These are phyloP conservation scores for Blastocladiella britannica DNA, from an alignment of 192 early-diverging fungal species.

Conservation along the genomic window DNA sequence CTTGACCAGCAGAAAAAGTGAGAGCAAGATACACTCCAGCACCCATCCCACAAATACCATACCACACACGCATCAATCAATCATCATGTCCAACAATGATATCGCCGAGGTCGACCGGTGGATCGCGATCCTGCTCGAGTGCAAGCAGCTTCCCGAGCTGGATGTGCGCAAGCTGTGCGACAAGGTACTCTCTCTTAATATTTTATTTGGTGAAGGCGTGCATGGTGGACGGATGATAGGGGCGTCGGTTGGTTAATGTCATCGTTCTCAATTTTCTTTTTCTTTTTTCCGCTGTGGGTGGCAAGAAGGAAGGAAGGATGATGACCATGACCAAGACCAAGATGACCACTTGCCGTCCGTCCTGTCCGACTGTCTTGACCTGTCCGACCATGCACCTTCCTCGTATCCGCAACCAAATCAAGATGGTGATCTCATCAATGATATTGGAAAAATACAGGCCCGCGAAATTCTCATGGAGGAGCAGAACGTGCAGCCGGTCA, in stretches of 20 bases:
- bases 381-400: neutral
- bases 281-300: too few relatives aligned
- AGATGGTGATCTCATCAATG: neutral
- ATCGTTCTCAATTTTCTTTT: neutral
- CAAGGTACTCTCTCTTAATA: slow-evolving; percentile 43
- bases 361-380: neutral
- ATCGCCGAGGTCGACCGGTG: slow-evolving; percentile 79
- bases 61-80: neutral
- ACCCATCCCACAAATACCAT: neutral
- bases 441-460: too few relatives aligned
- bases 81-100: slow-evolving; percentile 12
- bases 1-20: too few relatives aligned
- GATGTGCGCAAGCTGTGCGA: slow-evolving; percentile 95
- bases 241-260: too few relatives aligned
- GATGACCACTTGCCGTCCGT: too few relatives aligned
- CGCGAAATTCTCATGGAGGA: slow-evolving; percentile 90
- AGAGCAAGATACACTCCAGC: too few relatives aligned
- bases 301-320: too few relatives aligned
- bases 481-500: slow-evolving; percentile 90
- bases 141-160: slow-evolving; percentile 84
- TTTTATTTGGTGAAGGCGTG: too few relatives aligned
- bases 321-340: too few relatives aligned
- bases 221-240: too few relatives aligned
- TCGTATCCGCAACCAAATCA: too few relatives aligned
- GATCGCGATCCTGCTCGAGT: slow-evolving; percentile 73